Evolutionary conservation across 495 filamentous ascomycete genomes (phyloP).

Genomic region (Hypoxylon subgilvum): DNA sequence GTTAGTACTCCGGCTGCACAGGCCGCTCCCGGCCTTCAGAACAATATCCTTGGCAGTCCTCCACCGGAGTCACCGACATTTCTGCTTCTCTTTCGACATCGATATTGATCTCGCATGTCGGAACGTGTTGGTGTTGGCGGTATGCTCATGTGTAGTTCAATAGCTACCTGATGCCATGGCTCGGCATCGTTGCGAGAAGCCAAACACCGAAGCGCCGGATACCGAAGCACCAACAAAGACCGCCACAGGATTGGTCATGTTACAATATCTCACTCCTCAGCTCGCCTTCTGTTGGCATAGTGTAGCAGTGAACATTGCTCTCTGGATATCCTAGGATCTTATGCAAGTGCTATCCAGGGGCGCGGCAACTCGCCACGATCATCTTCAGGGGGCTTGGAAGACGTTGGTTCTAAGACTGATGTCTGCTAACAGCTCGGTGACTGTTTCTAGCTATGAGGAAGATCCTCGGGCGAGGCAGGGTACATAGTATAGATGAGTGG

Average conservation of each 20-base stretch:
- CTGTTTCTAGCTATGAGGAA: not conserved
- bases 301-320: constrained; percentile 9
- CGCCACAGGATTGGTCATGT: not conserved
- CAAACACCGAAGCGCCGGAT: too few species aligned
- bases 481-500: not conserved
- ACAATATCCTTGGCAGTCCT: constrained; percentile 23
- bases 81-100: constrained; percentile 6
- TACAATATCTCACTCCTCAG: constrained; percentile 1
- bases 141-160: not conserved
- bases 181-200: too few species aligned
- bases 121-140: not conserved
- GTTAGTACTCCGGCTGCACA: not conserved
- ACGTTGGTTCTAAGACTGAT: not conserved
- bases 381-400: not conserved
- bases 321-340: constrained; percentile 24
- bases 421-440: constrained; percentile 9
- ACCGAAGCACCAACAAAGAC: not conserved
- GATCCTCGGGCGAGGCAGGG: too few species aligned
- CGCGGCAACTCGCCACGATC: not conserved
- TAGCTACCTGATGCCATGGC: not conserved
- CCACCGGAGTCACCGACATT: constrained; percentile 33
- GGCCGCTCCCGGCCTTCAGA: constrained; percentile 26
- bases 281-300: not conserved
- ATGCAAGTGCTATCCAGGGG: constrained; percentile 23
- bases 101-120: not conserved